phyloP scores from a whole-genome alignment of 805 yeast genomes.

The Teunomyces pallodes region DNA sequence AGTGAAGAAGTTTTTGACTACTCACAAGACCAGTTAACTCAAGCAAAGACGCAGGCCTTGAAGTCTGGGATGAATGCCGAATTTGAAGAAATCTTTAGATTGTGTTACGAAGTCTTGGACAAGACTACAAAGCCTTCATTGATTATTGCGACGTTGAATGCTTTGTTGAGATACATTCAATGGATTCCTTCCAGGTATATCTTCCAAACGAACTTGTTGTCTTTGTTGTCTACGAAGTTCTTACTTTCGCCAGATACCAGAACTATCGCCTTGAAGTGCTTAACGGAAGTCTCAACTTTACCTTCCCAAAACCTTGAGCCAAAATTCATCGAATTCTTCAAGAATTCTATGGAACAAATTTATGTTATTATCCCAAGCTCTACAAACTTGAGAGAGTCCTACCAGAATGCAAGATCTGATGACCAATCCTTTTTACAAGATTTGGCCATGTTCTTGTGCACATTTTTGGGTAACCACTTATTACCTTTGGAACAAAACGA shows the following conservation, averaged over 20 bases:
- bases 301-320: slow-evolving; percentile 49
- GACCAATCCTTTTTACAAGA: slow-evolving; percentile 96
- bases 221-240: slow-evolving; percentile 70
- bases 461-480: slow-evolving; percentile 77
- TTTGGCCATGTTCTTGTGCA: slow-evolving; percentile 86
- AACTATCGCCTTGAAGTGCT: slow-evolving; percentile 82
- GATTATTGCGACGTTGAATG: slow-evolving; percentile 77
- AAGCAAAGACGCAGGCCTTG: slow-evolving; percentile 82
- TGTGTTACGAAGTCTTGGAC: slow-evolving; percentile 91
- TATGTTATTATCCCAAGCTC: slow-evolving; percentile 66
- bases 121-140: slow-evolving; percentile 83
- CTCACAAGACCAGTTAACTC: slow-evolving; percentile 95
- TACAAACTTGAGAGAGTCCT: slow-evolving; percentile 68
- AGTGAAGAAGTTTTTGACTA: slow-evolving; percentile 96
- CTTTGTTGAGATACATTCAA: slow-evolving; percentile 79
- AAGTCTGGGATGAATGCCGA: slow-evolving; percentile 84
- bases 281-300: slow-evolving; percentile 84
- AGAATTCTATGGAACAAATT: slow-evolving; percentile 69
- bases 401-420: slow-evolving; percentile 68
- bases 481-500: slow-evolving; percentile 55
- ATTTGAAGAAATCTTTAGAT: slow-evolving; percentile 87
- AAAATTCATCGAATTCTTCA: slow-evolving; percentile 68
- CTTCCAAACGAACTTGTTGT: slow-evolving; percentile 81
- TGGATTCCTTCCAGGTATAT: slow-evolving; percentile 94
- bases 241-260: slow-evolving; percentile 77